phyloP scores from a whole-genome alignment of 306 rosid species.

The Fagus sylvatica region DNA sequence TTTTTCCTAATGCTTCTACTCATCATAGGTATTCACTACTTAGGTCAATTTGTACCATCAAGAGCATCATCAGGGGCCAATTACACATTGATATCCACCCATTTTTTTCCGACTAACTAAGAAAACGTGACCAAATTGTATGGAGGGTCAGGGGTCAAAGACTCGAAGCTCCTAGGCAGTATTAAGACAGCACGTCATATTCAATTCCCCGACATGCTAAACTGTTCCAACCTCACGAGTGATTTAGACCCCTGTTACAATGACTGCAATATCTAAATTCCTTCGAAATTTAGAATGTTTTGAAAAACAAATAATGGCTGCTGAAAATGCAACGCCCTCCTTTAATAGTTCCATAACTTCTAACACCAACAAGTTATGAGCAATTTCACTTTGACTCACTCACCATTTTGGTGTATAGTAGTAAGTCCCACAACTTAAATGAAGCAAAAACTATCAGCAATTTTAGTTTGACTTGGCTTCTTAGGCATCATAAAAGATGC shows the following conservation, averaged over 20 bases:
- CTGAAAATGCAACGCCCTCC: conserved; percentile 25
- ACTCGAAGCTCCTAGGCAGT: not conserved
- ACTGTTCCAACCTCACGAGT: conserved; percentile 39
- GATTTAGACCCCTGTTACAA: conserved; percentile 30
- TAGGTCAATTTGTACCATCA: too few species aligned
- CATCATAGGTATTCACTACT: too few species aligned
- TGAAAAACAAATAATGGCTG: conserved; percentile 19
- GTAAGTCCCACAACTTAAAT: not conserved
- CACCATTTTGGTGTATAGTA: not conserved
- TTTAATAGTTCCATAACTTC: not conserved
- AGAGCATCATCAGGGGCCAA: too few species aligned
- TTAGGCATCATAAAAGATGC: conserved; percentile 25
- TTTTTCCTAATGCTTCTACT: too few species aligned
- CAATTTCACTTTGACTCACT: not conserved
- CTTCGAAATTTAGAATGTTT: not conserved
- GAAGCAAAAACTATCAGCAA: not conserved
- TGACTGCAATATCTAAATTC: not conserved
- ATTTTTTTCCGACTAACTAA: not conserved
- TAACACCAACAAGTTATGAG: too few species aligned
- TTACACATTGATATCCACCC: too few species aligned
- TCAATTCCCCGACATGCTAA: conserved; percentile 15
- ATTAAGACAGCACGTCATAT: conserved; percentile 14
- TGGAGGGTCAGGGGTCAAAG: conserved; percentile 10
- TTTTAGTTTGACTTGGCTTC: conserved; percentile 59
- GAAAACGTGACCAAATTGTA: conserved; percentile 14